Base-by-base conservation (phyloP, 2,329 filamentous ascomycete species). In the Paraphaeosphaeria minitans region DNA sequence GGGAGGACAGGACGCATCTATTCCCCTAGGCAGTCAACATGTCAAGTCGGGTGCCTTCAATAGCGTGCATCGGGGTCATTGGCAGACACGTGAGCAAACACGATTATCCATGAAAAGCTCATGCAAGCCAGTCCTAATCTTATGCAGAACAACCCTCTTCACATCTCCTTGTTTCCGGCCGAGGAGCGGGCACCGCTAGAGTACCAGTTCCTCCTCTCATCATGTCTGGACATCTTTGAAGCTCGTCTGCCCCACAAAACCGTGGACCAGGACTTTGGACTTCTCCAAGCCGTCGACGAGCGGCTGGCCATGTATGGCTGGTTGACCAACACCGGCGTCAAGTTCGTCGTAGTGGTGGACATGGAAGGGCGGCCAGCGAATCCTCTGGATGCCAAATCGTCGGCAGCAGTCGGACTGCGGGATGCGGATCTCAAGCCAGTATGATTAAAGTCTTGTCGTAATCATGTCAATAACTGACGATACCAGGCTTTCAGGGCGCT, bases 261-360 rank as follows among this genome's bases (percentile, higher is more conserved):
- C 22, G 80, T 86, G 59, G 90, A 92, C 52, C 93, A 95, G 68
- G 94, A 98, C 75, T 89, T 95, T 66, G 94, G 95, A 31, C 85
- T 98, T 13, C 84, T 99, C 52, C 94, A 98, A 79, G 93, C 93
- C 59, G 84, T 98, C 59, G 95, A 98, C 80, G 94, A 99, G 80
- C 87, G 93, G 27, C 84, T 98, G 48, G 93, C 93, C 37, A 90
- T 93, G 66, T 99, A 98, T 80, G 95, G 95, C 70, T 97, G 92
- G 87, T 86, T 98, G 78, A 97, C 95, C 57, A 98, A 97, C 78
- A 98, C 95, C 27, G 93, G 93, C 42, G 87, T 97, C 63, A 93
- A 94, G 75, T 88, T 99, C 72, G 88, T 98, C 35, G 89, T 93
- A 62, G 87, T 97, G 3, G 89, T 98, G 31, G 94, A 99, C 79